Percentiles rank a stretch among this genome's conserved stretches.
Evolutionary conservation across 331 rosid species (phyloP).

Genomic region (Spiraea crenata): DNA sequence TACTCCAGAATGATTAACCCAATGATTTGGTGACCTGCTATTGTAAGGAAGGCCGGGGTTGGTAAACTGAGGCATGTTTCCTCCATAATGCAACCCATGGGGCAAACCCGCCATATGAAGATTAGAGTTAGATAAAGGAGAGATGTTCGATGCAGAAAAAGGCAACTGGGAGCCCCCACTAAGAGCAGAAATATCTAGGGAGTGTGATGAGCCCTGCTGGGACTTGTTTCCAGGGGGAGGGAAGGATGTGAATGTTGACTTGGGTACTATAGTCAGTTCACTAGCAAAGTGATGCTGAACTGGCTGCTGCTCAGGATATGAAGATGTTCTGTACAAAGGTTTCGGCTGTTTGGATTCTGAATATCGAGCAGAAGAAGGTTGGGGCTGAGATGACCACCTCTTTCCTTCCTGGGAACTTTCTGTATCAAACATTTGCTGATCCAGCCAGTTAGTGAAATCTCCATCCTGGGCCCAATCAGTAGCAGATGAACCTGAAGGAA

Average conservation of each 20-base stretch:
- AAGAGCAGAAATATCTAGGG: slow-evolving; percentile 36
- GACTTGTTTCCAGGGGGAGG: slow-evolving; percentile 69
- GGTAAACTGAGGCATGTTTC: slow-evolving; percentile 44
- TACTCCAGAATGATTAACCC: slow-evolving; percentile 55
- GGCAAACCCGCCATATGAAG: slow-evolving; percentile 46
- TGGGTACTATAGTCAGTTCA: slow-evolving; percentile 52
- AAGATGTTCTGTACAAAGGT: slow-evolving; percentile 50
- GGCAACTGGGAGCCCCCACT: slow-evolving; percentile 45
- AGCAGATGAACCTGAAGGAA: slow-evolving; percentile 49
- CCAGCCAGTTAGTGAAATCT: slow-evolving; percentile 50
- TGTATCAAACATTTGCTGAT: slow-evolving; percentile 44
- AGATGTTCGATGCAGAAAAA: slow-evolving; percentile 39
- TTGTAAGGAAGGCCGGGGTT: slow-evolving; percentile 36
- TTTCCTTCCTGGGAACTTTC: slow-evolving; percentile 50
- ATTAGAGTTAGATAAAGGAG: slow-evolving; percentile 48
- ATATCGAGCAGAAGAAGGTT: slow-evolving; percentile 29
- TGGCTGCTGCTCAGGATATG: slow-evolving; percentile 53
- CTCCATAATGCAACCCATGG: slow-evolving; percentile 50
- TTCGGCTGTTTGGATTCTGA: slow-evolving; percentile 39
- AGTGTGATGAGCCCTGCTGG: slow-evolving; percentile 50
- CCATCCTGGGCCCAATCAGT: slow-evolving; percentile 49
- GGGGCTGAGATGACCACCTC: slow-evolving; percentile 68
- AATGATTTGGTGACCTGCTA: slow-evolving; percentile 47
- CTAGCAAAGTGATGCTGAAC: slow-evolving; percentile 52
- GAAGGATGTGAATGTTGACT: slow-evolving; percentile 59